phyloP scores from a whole-genome alignment of 805 yeast species.

The Dipodascopsis uninucleata region DNA sequence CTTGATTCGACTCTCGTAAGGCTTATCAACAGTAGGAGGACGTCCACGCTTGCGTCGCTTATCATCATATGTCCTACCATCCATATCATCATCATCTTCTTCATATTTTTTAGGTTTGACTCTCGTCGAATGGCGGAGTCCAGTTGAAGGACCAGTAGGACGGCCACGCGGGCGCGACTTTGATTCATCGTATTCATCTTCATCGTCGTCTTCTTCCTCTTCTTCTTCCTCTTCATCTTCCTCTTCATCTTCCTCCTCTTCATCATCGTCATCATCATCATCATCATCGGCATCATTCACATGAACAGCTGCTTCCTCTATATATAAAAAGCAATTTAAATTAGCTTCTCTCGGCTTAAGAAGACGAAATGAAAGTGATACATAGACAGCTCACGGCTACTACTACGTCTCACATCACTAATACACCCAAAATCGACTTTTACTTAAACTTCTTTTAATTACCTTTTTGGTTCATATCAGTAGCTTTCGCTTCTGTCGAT shows the following conservation, averaged over 20 bases:
- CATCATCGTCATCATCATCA: slow-evolving; percentile 25
- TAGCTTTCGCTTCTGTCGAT: background rate
- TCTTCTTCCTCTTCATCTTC: slow-evolving; percentile 27
- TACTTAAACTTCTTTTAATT: background rate
- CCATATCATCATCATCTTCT: slow-evolving; percentile 29
- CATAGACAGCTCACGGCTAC: background rate
- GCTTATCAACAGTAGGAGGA: slow-evolving; percentile 87
- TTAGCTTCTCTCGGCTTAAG: background rate
- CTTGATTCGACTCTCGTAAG: slow-evolving; percentile 89
- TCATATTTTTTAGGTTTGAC: slow-evolving; percentile 20
- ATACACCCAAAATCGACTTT: too few relatives aligned
- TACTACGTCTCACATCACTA: background rate
- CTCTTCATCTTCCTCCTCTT: slow-evolving; percentile 33
- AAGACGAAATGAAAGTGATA: background rate
- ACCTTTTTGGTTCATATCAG: slow-evolving; percentile 1
- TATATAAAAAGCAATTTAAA: background rate
- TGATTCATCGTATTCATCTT: slow-evolving; percentile 33
- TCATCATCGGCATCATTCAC: slow-evolving; percentile 25
- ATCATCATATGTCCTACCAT: slow-evolving; percentile 29
- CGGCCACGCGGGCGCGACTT: background rate
- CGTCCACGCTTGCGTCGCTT: slow-evolving; percentile 70
- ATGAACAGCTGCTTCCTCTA: slow-evolving; percentile 11
- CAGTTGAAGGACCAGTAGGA: slow-evolving; percentile 14
- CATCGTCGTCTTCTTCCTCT: slow-evolving; percentile 29
- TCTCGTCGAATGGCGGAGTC: slow-evolving; percentile 8